phyloP scores from a whole-genome alignment of 805 yeast species.

The Millerozyma acaciae region DNA sequence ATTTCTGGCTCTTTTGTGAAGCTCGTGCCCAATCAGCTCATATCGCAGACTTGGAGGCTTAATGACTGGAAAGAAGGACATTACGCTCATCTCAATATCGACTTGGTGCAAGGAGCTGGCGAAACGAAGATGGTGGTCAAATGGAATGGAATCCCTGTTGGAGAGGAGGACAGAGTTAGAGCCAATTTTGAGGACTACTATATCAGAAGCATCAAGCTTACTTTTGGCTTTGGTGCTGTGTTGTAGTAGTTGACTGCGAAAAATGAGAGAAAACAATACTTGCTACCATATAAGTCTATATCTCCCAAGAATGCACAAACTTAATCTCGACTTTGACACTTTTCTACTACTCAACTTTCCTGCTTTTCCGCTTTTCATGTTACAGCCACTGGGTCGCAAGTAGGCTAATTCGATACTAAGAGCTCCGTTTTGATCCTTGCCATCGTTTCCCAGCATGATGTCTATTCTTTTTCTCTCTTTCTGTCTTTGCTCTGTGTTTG shows the following conservation, averaged over 20 bases:
- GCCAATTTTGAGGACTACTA: constrained; percentile 87
- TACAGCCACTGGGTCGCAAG: no score
- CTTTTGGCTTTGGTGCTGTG: constrained; percentile 96
- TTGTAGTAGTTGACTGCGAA: constrained; percentile 40
- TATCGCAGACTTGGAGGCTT: constrained; percentile 82
- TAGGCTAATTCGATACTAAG: no score
- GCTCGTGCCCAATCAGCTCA: constrained; percentile 53
- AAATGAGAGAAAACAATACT: no score
- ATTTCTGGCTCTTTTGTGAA: constrained; percentile 66
- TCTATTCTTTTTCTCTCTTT: no score
- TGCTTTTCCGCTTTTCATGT: no score
- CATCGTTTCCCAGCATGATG: no score
- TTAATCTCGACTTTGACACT: no score
- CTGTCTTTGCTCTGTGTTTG: no score
- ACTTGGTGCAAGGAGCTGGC: constrained; percentile 70
- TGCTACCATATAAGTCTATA: no score
- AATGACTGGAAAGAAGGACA: constrained; percentile 86
- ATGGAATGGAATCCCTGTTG: constrained; percentile 89
- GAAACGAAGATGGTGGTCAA: constrained; percentile 78
- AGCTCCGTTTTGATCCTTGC: no score
- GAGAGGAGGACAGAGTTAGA: constrained; percentile 86
- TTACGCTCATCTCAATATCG: constrained; percentile 63
- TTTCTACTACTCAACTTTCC: no score
- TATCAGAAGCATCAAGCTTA: constrained; percentile 79
- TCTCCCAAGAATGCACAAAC: no score